Base-by-base conservation (phyloP, 2,329 filamentous ascomycete species). In the Ophiocordyceps sinensis region DNA sequence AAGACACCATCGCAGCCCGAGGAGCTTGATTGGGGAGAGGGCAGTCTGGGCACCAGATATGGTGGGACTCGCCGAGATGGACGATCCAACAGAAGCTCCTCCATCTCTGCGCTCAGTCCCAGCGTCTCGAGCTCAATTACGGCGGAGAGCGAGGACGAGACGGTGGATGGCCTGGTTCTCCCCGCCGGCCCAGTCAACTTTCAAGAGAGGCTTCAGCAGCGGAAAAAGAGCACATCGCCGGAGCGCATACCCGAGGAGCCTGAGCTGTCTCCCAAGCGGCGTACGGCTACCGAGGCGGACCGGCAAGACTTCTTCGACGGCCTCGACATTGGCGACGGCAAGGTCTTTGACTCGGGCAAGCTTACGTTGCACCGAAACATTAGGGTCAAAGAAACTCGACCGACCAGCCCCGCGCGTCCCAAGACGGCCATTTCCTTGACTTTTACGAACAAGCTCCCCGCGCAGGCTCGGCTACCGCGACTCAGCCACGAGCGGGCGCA, bases 1-100 rank as follows among this genome's bases (percentile, higher is more conserved):
- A 77, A 74, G 52, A 79, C 77, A 3, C 75, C 79, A 5, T 60
- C 67, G 28, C 73, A 71, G 47, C 64, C 66, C 39, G 85, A 94
- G 40, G 88, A 94, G 46, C 78, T 94, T 50, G 88, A 95, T 55
- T 94, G 89, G 83, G 85, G 83, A 40, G 91, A 96, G 62, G 88
- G 87, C 42, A 95, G 88, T 57, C 70, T 95, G 44, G 87, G 89
- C 32, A 94, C 89, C 36, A 77, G 89, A 43, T 89, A 88, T 62
- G 88, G 84, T 32, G 89, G 89, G 36, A 94, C 86, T 13, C 75
- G 79, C 48, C 78, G 85, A 51, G 85, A 89, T 53, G 74, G 71
- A n/a, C 77, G 77, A 34, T 88, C 85, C 38, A 79, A 79, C 53
- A 79, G 85, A 52, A 91, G 85, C 64, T 94, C 87, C 1, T 89